Evolutionary conservation across 352 stramenopile genomes (phyloP).

Genomic region (Peronospora tabacina): DNA sequence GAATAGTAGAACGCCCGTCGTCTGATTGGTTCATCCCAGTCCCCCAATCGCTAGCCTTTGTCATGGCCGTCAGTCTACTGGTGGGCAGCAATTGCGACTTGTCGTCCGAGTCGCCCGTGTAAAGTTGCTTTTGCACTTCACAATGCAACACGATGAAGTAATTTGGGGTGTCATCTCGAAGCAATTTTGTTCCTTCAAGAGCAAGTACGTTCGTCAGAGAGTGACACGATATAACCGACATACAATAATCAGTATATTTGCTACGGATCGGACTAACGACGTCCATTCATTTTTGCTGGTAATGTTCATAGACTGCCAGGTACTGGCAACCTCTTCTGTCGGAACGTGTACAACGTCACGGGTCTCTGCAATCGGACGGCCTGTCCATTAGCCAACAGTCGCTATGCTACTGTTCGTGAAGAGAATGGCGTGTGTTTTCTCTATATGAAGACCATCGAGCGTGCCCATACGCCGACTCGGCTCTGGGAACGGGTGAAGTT

Average conservation of each 20-base stretch:
- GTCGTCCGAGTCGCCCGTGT: slow-evolving; percentile 1
- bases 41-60: slow-evolving; percentile 8
- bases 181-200: slow-evolving; percentile 99
- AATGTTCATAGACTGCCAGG: slow-evolving; percentile 33
- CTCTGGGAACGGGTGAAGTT: slow-evolving; percentile 98
- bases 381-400: slow-evolving; percentile 96
- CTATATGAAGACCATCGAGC: slow-evolving; percentile 99
- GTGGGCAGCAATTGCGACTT: slow-evolving; percentile 26
- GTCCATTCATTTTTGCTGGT: neutral
- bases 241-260: no score
- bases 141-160: slow-evolving; percentile 96
- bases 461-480: slow-evolving; percentile 96
- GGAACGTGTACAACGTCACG: slow-evolving; percentile 97
- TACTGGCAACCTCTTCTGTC: slow-evolving; percentile 94
- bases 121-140: neutral
- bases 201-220: no score
- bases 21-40: slow-evolving; percentile 16
- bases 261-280: no score
- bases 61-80: slow-evolving; percentile 18
- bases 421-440: slow-evolving; percentile 92
- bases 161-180: slow-evolving; percentile 99
- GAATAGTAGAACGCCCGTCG: no score
- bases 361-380: slow-evolving; percentile 94
- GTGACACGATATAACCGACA: no score
- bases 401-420: slow-evolving; percentile 97